Base-by-base conservation (phyloP, 2,329 filamentous ascomycete genomes). In the Paracoccidioides lutzii region DNA sequence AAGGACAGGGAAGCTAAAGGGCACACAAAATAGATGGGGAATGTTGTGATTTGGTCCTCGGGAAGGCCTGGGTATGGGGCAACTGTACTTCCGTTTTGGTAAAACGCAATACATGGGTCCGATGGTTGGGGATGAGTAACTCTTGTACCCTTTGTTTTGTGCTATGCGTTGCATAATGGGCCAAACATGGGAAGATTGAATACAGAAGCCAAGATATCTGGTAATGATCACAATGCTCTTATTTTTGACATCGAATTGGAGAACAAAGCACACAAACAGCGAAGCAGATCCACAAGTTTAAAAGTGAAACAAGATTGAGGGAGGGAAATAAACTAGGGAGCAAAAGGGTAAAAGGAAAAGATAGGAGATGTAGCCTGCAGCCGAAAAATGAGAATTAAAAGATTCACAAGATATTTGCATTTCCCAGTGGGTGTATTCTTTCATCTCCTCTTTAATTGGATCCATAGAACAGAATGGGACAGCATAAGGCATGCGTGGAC, bases 161-260 rank as follows among this genome's bases (percentile, higher is more conserved):
- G 7, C 22, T 38, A 14, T 42, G 46, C 15, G 33, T 22, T 22
- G 32, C 28, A 49, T 49, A 33, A 6, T 42, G 32, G 28, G 38
- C 49, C 49, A 22, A 52, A 41, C 35, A 40, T 38, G 28, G 38
- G n/a, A 10, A 52, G 38, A 44, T 7, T 12, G 38, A 42, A 41
- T n/a, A 33, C 28, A 52, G 49, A 15, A 32, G 38, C 37, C 38
- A 52, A 41, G 8, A 42, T 52, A 52, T 33, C 38, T 38, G 38
- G 38, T 52, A 52, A 52, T 41, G 49, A 33, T 52, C 49, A 52
- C 49, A 52, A 52, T 28, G 49, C 49, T 52, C 38, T 52, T 52
- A 52, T 52, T 52, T 52, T 52, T 42, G 38, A 42, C 28, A 30
- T 14, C 10, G 12, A 28, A 32, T 28, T 41, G 42, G 12, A 30